phyloP scores from a whole-genome alignment of 768 basidiomycete species.

The Mycena amicta region DNA sequence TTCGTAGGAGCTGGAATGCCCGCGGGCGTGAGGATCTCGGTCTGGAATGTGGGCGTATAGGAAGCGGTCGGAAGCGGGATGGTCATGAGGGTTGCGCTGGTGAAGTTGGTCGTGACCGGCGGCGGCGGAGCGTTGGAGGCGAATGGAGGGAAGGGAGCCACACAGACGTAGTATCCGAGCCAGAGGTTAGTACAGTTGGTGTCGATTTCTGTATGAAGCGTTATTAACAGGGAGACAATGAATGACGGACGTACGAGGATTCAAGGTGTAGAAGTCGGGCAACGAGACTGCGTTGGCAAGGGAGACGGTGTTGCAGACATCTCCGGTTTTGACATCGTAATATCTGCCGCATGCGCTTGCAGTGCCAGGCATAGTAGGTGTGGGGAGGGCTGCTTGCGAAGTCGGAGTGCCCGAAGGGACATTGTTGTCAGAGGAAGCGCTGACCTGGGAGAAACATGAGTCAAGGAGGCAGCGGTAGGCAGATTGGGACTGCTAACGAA shows the following conservation, averaged over 20 bases:
- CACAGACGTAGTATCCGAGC: slow-evolving; percentile 27
- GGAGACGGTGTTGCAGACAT: slow-evolving; percentile 21
- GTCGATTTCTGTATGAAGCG: slow-evolving; percentile 20
- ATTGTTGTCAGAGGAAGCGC: slow-evolving; percentile 2
- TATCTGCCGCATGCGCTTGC: slow-evolving; percentile 27
- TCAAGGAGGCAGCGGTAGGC: background rate
- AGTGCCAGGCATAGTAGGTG: slow-evolving; percentile 26
- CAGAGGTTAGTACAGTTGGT: slow-evolving; percentile 29
- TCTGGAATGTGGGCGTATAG: background rate
- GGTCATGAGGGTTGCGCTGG: slow-evolving; percentile 1
- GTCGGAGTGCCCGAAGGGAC: slow-evolving; percentile 18
- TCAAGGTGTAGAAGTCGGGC: slow-evolving; percentile 25
- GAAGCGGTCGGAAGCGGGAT: slow-evolving; percentile 15
- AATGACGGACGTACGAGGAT: slow-evolving; percentile 22
- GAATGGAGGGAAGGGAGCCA: slow-evolving; percentile 28
- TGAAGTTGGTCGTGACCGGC: slow-evolving; percentile 10
- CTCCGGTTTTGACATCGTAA: slow-evolving; percentile 23
- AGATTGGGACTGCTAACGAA: background rate
- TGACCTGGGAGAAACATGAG: background rate
- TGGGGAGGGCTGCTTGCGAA: slow-evolving; percentile 20
- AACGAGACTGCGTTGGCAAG: slow-evolving; percentile 23
- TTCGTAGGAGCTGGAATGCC: slow-evolving; percentile 25
- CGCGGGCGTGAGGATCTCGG: slow-evolving; percentile 15
- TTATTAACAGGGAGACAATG: background rate
- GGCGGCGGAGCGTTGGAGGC: slow-evolving; percentile 8